Percentiles rank a stretch among this genome's conserved stretches.
Evolutionary conservation across 2,329 filamentous ascomycete species (phyloP).

Genomic region (Fusarium sp.): DNA sequence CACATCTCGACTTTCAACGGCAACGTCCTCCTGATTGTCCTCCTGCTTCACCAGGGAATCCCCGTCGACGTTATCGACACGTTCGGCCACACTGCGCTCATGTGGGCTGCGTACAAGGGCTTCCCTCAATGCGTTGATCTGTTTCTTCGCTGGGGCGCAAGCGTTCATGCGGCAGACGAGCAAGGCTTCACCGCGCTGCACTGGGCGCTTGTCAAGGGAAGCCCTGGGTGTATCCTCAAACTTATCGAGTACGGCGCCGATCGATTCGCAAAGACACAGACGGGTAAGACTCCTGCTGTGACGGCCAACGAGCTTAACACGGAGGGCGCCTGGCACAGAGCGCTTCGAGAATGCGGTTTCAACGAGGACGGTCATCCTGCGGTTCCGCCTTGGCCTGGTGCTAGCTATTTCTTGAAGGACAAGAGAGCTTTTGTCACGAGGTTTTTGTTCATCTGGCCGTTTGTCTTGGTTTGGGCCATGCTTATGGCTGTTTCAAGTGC

Average conservation of each 20-base stretch:
- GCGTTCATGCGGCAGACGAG: constrained; percentile 89
- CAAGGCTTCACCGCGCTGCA: constrained; percentile 95
- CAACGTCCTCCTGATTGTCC: constrained; percentile 87
- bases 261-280: constrained; percentile 87
- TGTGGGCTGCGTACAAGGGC: constrained; percentile 99
- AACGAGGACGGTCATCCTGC: constrained; percentile 80
- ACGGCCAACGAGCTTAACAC: constrained; percentile 95
- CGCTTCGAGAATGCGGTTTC: constrained; percentile 86
- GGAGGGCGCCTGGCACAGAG: constrained; percentile 81
- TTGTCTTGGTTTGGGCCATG: constrained; percentile 77
- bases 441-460: constrained; percentile 92
- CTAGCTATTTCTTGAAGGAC: constrained; percentile 80
- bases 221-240: constrained; percentile 88
- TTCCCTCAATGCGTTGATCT: constrained; percentile 92
- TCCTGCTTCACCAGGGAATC: constrained; percentile 94
- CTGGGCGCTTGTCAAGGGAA: constrained; percentile 96
- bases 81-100: constrained; percentile 92
- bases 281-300: constrained; percentile 88
- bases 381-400: constrained; percentile 75
- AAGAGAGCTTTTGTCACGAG: constrained; percentile 81
- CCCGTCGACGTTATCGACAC: constrained; percentile 91
- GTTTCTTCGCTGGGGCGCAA: constrained; percentile 94
- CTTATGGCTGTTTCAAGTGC: constrained; percentile 79
- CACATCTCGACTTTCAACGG: constrained; percentile 98
- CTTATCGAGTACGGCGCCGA: constrained; percentile 96